A percentile compares a stretch with the other conserved stretches of the same genome.
Evolutionary conservation across 2,329 filamentous ascomycete genomes (phyloP).

Genomic region (Pseudopithomyces maydicus): DNA sequence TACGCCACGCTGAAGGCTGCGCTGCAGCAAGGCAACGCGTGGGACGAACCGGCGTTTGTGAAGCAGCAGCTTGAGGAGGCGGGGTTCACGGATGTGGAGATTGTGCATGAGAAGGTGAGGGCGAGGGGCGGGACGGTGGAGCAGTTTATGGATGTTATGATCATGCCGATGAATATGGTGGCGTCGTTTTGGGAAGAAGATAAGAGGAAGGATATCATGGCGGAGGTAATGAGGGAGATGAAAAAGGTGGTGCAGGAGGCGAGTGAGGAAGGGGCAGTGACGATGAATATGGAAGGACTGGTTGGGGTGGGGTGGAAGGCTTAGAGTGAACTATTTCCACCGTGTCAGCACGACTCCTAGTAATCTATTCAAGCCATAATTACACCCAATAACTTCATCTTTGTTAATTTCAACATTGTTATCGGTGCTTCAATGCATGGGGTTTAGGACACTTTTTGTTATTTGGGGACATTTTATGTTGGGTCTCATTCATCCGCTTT

Average conservation of each 20-base stretch:
- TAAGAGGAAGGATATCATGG: slow-evolving; percentile 16
- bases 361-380: too few relatives aligned
- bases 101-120: slow-evolving; percentile 8
- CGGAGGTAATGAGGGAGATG: slow-evolving; percentile 16
- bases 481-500: too few relatives aligned
- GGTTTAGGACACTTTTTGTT: too few relatives aligned
- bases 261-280: slow-evolving; percentile 14
- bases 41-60: slow-evolving; percentile 18
- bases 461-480: too few relatives aligned
- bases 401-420: too few relatives aligned
- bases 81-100: slow-evolving; percentile 22
- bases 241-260: slow-evolving; percentile 13
- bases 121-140: slow-evolving; percentile 19
- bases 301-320: slow-evolving; percentile 23
- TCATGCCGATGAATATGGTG: slow-evolving; percentile 22
- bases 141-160: slow-evolving; percentile 21
- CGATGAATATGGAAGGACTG: slow-evolving; percentile 20
- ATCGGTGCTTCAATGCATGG: too few relatives aligned
- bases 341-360: too few relatives aligned
- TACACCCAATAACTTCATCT: too few relatives aligned
- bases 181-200: slow-evolving; percentile 20
- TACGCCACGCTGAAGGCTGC: slow-evolving; percentile 8
- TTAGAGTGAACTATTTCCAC: neutral
- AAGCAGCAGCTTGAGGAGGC: slow-evolving; percentile 16
- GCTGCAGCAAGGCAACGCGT: slow-evolving; percentile 14